Conservation (phyloP, 768 basidiomycete species). For the Agaricus blazei region DNA sequence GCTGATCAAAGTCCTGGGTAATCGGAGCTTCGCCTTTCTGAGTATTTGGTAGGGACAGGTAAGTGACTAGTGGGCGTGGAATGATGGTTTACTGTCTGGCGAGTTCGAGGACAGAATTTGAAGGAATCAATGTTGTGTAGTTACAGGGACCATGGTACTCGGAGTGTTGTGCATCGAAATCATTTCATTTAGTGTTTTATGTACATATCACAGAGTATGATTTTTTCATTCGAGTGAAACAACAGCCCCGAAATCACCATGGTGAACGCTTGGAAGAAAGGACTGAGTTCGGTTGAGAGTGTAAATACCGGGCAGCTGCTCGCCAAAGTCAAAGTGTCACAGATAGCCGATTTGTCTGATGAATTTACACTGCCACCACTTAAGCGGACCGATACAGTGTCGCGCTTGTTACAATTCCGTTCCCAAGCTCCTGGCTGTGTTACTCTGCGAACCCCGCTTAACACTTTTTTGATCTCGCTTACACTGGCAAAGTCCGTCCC, state of each 20-base stretch:
- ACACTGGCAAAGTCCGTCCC: not conserved
- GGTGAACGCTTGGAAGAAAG: too few relatives aligned
- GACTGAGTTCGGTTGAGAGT: not conserved
- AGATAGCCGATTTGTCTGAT: conserved; percentile 7
- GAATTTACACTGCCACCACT: conserved; percentile 5
- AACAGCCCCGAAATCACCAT: too few relatives aligned
- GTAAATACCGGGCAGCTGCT: not conserved
- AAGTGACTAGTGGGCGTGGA: not conserved
- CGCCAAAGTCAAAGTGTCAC: not conserved
- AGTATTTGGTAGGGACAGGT: not conserved
- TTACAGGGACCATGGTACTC: not conserved
- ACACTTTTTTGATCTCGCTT: conserved; percentile 5
- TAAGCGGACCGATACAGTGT: conserved; percentile 1
- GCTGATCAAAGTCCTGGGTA: not conserved
- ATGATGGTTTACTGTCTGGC: not conserved
- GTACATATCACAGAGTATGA: too few relatives aligned
- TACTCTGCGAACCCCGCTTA: conserved; percentile 10
- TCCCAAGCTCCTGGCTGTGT: conserved; percentile 8
- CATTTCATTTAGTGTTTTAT: not conserved
- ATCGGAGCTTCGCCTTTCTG: conserved; percentile 1
- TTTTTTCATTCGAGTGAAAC: too few relatives aligned
- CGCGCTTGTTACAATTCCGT: not conserved
- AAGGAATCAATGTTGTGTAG: too few relatives aligned
- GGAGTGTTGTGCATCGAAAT: not conserved
- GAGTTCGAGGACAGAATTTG: not conserved